phyloP scores from a whole-genome alignment of 1,284 basidiomycete species.

The Sporisorium reilianum region DNA sequence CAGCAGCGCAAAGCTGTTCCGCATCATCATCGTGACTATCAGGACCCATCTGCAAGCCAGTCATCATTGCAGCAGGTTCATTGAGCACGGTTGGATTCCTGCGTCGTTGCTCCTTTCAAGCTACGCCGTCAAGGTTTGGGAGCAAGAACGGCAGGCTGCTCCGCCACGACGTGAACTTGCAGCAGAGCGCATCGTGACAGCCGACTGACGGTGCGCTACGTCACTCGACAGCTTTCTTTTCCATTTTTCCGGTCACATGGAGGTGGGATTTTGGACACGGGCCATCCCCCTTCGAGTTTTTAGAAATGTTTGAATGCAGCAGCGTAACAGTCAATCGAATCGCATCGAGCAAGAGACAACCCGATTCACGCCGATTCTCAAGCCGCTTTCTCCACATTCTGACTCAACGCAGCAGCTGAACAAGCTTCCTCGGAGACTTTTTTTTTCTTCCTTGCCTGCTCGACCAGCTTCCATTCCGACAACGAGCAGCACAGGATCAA shows the following conservation, averaged over 20 bases:
- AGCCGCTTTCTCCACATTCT: slow-evolving; percentile 24
- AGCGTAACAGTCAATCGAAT: too few species aligned
- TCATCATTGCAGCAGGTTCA: slow-evolving; percentile 10
- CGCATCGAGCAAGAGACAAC: not conserved
- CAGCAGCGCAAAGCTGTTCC: not conserved
- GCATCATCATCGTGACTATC: not conserved
- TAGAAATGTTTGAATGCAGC: too few species aligned
- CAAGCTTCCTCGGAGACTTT: slow-evolving; percentile 1
- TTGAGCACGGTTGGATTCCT: not conserved
- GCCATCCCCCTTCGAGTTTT: too few species aligned
- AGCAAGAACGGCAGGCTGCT: not conserved
- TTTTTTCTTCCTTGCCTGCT: not conserved
- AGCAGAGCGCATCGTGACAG: not conserved
- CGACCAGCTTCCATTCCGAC: not conserved
- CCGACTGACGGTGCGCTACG: slow-evolving; percentile 9
- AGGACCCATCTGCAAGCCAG: slow-evolving; percentile 4
- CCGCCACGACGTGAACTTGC: slow-evolving; percentile 3
- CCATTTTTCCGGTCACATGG: slow-evolving; percentile 11
- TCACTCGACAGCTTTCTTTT: slow-evolving; percentile 28
- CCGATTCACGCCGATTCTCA: not conserved
- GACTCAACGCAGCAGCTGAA: slow-evolving; percentile 8
- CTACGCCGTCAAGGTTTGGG: not conserved
- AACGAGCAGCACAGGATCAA: not conserved
- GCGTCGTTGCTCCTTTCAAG: not conserved
- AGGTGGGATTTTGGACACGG: not conserved